Evolutionary conservation across 2,329 filamentous ascomycete genomes (phyloP), one percentile per base, ranked within the genome.

Genomic region (Aspergillus ustus): DNA sequence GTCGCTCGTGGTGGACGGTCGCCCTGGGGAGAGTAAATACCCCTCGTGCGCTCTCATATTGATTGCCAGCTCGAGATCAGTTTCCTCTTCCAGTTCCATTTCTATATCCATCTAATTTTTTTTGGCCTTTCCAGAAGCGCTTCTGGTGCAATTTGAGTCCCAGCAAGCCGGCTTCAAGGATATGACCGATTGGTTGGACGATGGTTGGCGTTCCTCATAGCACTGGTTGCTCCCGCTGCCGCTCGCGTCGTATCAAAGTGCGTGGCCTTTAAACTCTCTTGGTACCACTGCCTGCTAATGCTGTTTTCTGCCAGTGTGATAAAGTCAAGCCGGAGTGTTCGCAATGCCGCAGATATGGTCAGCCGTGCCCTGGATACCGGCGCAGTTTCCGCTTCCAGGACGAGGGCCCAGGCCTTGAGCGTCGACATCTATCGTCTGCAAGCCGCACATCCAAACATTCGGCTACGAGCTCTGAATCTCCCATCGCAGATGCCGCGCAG

Each of bases 191-290:
- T 45, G 31, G 19, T n/a, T 43, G 20, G 29, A 70, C 62, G 56
- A 79, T 79, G 77, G 77, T 78, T 52, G 77, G 77, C 43, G 73
- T 79, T 56, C 77, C 77, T 53, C 71, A 77, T 59, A 79, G 77
- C 65, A 79, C 75, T 67, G 77, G 76, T 45, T 80, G 77, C 69
- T 65, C 74, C 58, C 72, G 75, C 31, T 80, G 77, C 64, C 76
- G 76, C 20, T 72, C 76, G 63, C 71, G 77, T 59, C 74, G 75
- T 22, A 74, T 80, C 54, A 78, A 75, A 69, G 75, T 73, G 56
- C 69, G 68, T 46, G 5, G n/a, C 28, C 20, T 13, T 7, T 52
- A 19, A 34, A 7, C 8, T 7, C 34, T 15, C 31, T 19, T 7
- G 20, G 17, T 31, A 1, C 17, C 45, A 29, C 34, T 15, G n/a